Conservation (phyloP, 257 asterid genomes). For the Solanum microdontum region DNA sequence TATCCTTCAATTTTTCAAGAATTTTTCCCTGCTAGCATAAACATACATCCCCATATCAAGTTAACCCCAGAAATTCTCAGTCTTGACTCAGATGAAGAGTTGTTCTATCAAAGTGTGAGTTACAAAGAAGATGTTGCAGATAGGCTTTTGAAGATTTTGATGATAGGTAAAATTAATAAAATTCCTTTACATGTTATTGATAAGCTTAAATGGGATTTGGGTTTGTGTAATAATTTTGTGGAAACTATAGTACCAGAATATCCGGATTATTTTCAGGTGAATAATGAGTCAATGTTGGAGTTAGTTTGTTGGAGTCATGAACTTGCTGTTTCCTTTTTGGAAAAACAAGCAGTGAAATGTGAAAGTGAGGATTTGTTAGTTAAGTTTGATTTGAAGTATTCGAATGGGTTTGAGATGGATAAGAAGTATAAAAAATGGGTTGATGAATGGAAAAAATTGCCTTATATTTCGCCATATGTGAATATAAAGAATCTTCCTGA, state of each 20-base stretch:
- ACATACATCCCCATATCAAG: constrained; percentile 63
- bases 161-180: constrained; percentile 54
- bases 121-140: constrained; percentile 56
- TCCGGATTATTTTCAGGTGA: constrained; percentile 73
- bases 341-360: constrained; percentile 23
- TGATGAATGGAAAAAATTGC: constrained; percentile 86
- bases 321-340: constrained; percentile 57
- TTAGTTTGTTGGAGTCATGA: constrained; percentile 82
- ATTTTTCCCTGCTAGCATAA: constrained; percentile 47
- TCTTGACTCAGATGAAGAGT: constrained; percentile 42
- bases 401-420: constrained; percentile 73
- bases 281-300: constrained; percentile 39
- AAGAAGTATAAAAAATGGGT: constrained; percentile 78
- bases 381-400: constrained; percentile 34
- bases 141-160: constrained; percentile 73
- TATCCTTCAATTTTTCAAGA: constrained; percentile 64
- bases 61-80: constrained; percentile 39
- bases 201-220: constrained; percentile 68
- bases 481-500: constrained; percentile 43
- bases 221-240: constrained; percentile 56
- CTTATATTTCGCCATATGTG: constrained; percentile 66
- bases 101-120: constrained; percentile 38
- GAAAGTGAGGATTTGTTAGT: neutral
- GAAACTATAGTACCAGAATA: constrained; percentile 56
- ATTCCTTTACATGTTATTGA: constrained; percentile 49